Base-by-base conservation (phyloP, 2,329 filamentous ascomycete species). In the Torrubiella hemipterigena region DNA sequence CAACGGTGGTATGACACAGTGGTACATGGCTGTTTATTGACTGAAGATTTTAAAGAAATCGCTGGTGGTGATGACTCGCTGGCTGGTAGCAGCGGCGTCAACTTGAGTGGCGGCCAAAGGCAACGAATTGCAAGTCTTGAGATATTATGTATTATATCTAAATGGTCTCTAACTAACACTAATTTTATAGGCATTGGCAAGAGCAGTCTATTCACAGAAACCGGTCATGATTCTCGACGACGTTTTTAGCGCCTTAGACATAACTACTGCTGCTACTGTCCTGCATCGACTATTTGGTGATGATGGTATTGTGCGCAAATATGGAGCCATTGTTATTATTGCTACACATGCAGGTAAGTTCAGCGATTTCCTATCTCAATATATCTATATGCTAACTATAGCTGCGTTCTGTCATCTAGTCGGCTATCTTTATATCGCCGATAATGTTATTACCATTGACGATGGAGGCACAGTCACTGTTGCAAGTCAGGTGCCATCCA, bases 1-100 rank as follows among this genome's bases (percentile, higher is more conserved):
- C 17, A 28, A 6, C 24, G 19, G 7, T 49, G 42, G 36, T 42
- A 42, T 29, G 17, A 27, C 10, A 31, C 21, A 7, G 41, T 43
- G 3, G 12, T 40, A 4, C n/a, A 24, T 10, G 38, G 38, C 10
- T 42, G 36, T 24, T 41, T 40, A 6, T 24, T 24, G 14, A 24
- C 12, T 11, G 14, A 24, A 14, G 22, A 24, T 12, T 14, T 24
- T n/a, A 14, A 24, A 14, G 12, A 24, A 24, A 11, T 24, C 6
- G 12, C 22, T 24, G 12, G 22, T 24, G 22, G 22, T 11, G 22
- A 24, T 24, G 12, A 24, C 12, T n/a, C 22, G 12, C 14, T 14
- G 14, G 11, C 10, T 6, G 22, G 22, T 11, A 24, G 22, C 14
- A 24, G 14, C 10, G 22, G 22, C 12, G 22, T 11, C 12, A 24